These are phyloP conservation scores for Butyriboletus loyo DNA, from an alignment of 768 basidiomycete species.

Conservation along the genomic window DNA sequence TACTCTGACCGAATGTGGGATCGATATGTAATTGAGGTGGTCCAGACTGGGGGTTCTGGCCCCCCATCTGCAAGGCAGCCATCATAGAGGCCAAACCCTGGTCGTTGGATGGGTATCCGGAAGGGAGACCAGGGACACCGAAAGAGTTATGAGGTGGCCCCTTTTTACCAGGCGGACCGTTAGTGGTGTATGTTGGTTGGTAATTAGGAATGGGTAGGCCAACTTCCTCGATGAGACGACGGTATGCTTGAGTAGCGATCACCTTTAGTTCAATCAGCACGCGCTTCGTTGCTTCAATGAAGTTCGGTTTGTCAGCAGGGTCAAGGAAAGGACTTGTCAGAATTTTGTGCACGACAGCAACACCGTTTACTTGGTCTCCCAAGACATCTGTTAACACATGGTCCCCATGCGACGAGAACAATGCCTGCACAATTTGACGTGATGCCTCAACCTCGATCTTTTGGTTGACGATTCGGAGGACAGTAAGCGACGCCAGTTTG, in stretches of 20 bases:
- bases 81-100: slow-evolving; percentile 90
- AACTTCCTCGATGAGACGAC: slow-evolving; percentile 90
- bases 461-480: slow-evolving; percentile 95
- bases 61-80: slow-evolving; percentile 89
- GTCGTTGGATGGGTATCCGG: slow-evolving; percentile 78
- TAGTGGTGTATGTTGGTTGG: slow-evolving; percentile 70
- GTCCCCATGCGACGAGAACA: slow-evolving; percentile 88
- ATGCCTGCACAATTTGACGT: slow-evolving; percentile 77
- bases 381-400: slow-evolving; percentile 92
- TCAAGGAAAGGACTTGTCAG: slow-evolving; percentile 85
- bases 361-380: slow-evolving; percentile 94
- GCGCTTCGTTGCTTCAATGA: slow-evolving; percentile 84
- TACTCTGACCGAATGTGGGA: slow-evolving; percentile 50
- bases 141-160: slow-evolving; percentile 50
- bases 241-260: slow-evolving; percentile 91
- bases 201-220: slow-evolving; percentile 87
- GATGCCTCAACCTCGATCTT: slow-evolving; percentile 90
- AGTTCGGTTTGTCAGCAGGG: slow-evolving; percentile 58
- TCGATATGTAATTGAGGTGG: slow-evolving; percentile 74
- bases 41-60: slow-evolving; percentile 78
- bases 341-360: slow-evolving; percentile 90
- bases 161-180: slow-evolving; percentile 61
- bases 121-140: slow-evolving; percentile 72
- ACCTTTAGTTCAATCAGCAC: slow-evolving; percentile 91
- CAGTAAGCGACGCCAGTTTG: slow-evolving; percentile 93